Conservation (phyloP, 169 alveolate species). For the Babesia bigemina region DNA sequence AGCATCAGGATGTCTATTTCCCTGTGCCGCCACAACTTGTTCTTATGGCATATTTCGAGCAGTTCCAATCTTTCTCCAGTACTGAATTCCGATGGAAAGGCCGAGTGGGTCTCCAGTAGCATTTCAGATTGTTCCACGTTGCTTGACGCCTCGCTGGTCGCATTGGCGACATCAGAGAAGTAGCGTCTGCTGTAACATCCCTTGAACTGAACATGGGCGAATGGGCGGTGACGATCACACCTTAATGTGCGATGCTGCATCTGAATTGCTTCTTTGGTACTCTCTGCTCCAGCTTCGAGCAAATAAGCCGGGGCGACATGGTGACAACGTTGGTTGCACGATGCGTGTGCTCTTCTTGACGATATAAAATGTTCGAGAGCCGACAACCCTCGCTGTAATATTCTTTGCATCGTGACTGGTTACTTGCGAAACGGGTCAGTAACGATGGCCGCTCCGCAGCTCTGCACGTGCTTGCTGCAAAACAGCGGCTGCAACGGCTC, state of each 20-base stretch:
- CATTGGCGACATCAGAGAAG: neutral
- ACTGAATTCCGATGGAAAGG: slow-evolving; percentile 8
- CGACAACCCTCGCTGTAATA: no score
- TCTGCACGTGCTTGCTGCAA: no score
- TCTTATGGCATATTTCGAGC: slow-evolving; percentile 19
- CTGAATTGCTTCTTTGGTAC: neutral
- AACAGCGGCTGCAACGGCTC: no score
- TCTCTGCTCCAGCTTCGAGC: no score
- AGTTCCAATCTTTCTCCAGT: slow-evolving; percentile 28
- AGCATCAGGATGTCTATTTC: slow-evolving; percentile 15
- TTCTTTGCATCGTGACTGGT: no score
- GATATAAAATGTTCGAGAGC: no score
- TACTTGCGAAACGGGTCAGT: no score
- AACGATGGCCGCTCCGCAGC: no score
- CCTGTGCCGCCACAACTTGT: slow-evolving; percentile 5
- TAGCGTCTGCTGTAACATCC: neutral
- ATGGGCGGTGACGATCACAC: neutral
- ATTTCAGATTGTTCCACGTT: neutral
- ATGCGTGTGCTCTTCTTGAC: no score
- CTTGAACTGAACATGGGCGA: neutral
- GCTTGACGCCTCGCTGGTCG: neutral
- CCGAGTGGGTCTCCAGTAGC: slow-evolving; percentile 10
- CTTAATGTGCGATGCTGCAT: neutral
- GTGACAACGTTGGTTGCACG: no score
- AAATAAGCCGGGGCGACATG: no score